A percentile compares a stretch with the other conserved stretches of the same genome.
These are phyloP conservation scores for Penicillium vulpinum DNA, from an alignment of 2,329 filamentous ascomycete genomes.

Conservation along the genomic window DNA sequence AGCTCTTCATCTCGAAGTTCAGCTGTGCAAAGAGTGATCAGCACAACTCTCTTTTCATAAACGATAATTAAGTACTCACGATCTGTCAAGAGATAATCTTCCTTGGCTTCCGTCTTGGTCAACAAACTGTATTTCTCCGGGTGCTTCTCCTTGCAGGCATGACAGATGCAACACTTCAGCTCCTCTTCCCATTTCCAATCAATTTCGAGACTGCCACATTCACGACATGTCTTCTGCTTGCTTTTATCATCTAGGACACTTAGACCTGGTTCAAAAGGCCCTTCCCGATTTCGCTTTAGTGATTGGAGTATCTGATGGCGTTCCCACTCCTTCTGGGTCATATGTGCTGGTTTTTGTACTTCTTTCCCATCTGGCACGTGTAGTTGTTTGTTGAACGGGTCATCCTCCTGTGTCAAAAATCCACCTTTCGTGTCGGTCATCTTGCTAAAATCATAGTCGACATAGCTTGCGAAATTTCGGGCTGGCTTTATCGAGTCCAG, in stretches of 20 bases:
- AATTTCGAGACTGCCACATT: slow-evolving; percentile 82
- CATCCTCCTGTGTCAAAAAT: slow-evolving; percentile 86
- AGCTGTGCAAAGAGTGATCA: slow-evolving; percentile 49
- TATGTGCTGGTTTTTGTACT: slow-evolving; percentile 74
- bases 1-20: slow-evolving; percentile 88
- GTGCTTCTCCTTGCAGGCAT: slow-evolving; percentile 79
- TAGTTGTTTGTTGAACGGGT: slow-evolving; percentile 81
- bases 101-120: slow-evolving; percentile 93
- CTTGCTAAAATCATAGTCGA: slow-evolving; percentile 96
- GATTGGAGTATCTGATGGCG: slow-evolving; percentile 71
- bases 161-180: slow-evolving; percentile 74
- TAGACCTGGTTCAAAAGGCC: slow-evolving; percentile 86
- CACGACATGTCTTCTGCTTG: slow-evolving; percentile 72
- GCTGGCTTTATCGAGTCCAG: slow-evolving; percentile 67
- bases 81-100: slow-evolving; percentile 94
- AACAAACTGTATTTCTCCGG: slow-evolving; percentile 93
- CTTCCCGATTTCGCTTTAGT: slow-evolving; percentile 70
- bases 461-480: slow-evolving; percentile 86
- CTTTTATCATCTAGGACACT: slow-evolving; percentile 67
- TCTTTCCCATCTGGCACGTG: slow-evolving; percentile 54
- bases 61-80: slow-evolving; percentile 55
- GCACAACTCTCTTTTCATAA: slow-evolving; percentile 6
- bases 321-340: slow-evolving; percentile 93
- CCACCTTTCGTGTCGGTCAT: slow-evolving; percentile 98
- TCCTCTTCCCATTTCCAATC: slow-evolving; percentile 94